Percentiles rank a stretch among this genome's conserved stretches.
phyloP scores from a whole-genome alignment of 768 basidiomycete genomes.

The Lepiota venenata region DNA sequence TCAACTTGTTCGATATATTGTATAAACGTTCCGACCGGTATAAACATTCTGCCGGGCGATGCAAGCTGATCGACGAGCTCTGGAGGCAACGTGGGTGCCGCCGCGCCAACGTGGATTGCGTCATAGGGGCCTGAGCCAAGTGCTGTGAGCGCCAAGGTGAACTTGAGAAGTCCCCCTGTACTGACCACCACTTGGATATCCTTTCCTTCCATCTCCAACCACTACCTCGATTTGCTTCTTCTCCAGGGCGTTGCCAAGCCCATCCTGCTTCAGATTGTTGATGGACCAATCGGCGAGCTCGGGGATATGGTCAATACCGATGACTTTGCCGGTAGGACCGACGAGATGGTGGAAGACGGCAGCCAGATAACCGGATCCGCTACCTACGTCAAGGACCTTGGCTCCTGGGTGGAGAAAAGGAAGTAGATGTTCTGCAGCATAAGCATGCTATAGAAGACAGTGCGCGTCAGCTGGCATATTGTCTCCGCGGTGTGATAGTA shows the following conservation, averaged over 20 bases:
- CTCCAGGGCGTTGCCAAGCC: constrained; percentile 51
- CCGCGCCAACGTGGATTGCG: constrained; percentile 93
- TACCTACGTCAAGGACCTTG: constrained; percentile 85
- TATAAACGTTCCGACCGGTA: constrained; percentile 70
- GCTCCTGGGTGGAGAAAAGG: constrained; percentile 67
- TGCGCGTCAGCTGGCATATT: neutral
- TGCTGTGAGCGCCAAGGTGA: neutral
- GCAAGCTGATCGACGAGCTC: constrained; percentile 77
- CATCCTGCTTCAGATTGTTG: constrained; percentile 65
- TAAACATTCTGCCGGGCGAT: constrained; percentile 81
- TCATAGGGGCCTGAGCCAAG: constrained; percentile 57
- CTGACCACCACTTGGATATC: constrained; percentile 35
- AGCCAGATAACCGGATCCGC: constrained; percentile 83
- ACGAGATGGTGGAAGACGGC: constrained; percentile 81
- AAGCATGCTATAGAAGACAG: constrained; percentile 61
- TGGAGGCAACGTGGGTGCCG: constrained; percentile 70
- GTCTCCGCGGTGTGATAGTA: neutral
- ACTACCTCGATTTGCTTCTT: constrained; percentile 58
- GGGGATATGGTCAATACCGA: constrained; percentile 91
- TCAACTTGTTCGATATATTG: constrained; percentile 76
- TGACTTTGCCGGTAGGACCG: constrained; percentile 52
- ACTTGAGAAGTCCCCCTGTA: neutral
- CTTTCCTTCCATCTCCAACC: constrained; percentile 78
- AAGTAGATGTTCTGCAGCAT: constrained; percentile 77
- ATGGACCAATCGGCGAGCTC: constrained; percentile 72